Conservation (phyloP, 352 stramenopile species). For the Phytopythium sindhum region DNA sequence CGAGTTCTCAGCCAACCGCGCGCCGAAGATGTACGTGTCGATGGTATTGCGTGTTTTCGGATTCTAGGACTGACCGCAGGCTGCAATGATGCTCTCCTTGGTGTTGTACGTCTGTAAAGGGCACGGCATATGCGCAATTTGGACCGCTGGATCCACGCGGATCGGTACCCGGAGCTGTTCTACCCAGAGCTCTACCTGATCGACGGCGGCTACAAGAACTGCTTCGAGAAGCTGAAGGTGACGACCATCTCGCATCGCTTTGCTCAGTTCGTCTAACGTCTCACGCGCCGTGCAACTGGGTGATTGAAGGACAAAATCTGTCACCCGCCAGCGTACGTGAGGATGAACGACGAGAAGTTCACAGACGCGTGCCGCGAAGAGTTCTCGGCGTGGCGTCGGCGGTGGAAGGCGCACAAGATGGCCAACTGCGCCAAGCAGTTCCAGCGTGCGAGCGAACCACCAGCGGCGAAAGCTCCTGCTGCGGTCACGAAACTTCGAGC, state of each 20-base stretch:
- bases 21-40: slow-evolving; percentile 50
- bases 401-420: slow-evolving; percentile 51
- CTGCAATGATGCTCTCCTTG: background rate
- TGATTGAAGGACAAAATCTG: slow-evolving; percentile 26
- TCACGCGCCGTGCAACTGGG: background rate
- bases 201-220: slow-evolving; percentile 71
- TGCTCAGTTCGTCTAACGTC: background rate
- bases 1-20: slow-evolving; percentile 65
- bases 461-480: background rate
- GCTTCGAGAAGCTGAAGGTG: slow-evolving; percentile 45
- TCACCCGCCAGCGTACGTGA: slow-evolving; percentile 32
- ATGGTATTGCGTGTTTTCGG: background rate
- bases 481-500: background rate
- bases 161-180: slow-evolving; percentile 54
- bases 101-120: slow-evolving; percentile 11
- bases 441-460: slow-evolving; percentile 17
- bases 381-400: slow-evolving; percentile 40
- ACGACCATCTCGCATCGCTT: background rate
- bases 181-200: slow-evolving; percentile 73
- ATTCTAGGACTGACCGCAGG: background rate
- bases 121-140: slow-evolving; percentile 58
- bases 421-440: slow-evolving; percentile 32
- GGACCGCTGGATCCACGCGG: slow-evolving; percentile 53
- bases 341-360: slow-evolving; percentile 50
- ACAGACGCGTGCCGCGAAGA: slow-evolving; percentile 38